phyloP scores from a whole-genome alignment of 2,329 filamentous ascomycete genomes.

The Paecilomyces niveus region DNA sequence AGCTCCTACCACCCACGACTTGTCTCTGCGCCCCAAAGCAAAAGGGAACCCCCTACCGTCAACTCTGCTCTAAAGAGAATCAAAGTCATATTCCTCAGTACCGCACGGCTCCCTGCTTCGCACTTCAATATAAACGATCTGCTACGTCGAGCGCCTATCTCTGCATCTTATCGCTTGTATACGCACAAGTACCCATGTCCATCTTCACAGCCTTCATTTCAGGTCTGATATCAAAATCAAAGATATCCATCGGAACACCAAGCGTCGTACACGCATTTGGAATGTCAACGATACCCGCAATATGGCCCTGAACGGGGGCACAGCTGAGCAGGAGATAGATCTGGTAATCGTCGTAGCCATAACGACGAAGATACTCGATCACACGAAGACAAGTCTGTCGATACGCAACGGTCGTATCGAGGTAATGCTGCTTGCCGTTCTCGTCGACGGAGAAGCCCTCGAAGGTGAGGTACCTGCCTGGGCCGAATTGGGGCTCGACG shows the following conservation, averaged over 20 bases:
- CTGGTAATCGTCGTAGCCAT: slow-evolving; percentile 66
- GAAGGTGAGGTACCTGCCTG: slow-evolving; percentile 74
- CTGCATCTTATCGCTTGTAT: slow-evolving; percentile 31
- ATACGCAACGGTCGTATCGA: slow-evolving; percentile 82
- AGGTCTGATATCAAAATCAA: slow-evolving; percentile 84
- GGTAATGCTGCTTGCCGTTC: slow-evolving; percentile 79
- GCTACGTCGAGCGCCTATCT: not conserved
- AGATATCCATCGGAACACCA: slow-evolving; percentile 86
- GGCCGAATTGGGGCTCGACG: slow-evolving; percentile 81
- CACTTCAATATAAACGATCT: not conserved
- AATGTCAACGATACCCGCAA: slow-evolving; percentile 85
- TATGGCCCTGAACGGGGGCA: slow-evolving; percentile 78
- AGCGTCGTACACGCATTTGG: slow-evolving; percentile 88
- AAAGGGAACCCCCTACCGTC: too few species aligned
- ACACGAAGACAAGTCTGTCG: slow-evolving; percentile 70
- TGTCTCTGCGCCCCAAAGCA: too few species aligned
- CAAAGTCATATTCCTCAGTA: too few species aligned
- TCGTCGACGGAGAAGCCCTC: slow-evolving; percentile 89
- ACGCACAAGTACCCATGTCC: slow-evolving; percentile 68
- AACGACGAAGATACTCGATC: slow-evolving; percentile 73
- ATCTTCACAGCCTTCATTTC: slow-evolving; percentile 52
- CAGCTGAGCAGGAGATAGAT: slow-evolving; percentile 79
- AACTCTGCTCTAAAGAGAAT: not conserved
- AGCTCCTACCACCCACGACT: not conserved
- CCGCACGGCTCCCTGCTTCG: too few species aligned